phyloP scores from a whole-genome alignment of 805 yeast species.

The Grigorovia yakushimaensis region DNA sequence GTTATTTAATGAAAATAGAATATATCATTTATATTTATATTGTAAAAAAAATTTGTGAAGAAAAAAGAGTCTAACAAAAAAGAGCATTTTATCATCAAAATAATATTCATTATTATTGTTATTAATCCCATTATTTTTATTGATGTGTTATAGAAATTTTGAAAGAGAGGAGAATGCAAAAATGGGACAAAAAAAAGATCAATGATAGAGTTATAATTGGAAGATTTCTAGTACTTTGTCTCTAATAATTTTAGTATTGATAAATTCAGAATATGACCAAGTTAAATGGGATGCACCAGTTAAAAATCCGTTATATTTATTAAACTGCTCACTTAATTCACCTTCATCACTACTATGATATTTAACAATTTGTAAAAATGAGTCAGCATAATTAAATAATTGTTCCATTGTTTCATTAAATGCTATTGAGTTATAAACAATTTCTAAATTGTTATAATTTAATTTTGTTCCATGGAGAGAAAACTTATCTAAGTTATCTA shows the following conservation, averaged over 20 bases:
- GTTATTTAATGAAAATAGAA: background rate
- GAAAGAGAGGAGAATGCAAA: too few relatives aligned
- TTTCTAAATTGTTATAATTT: background rate
- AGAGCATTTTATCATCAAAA: background rate
- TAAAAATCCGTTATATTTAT: conserved; percentile 69
- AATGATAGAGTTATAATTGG: background rate
- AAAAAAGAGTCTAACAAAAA: background rate
- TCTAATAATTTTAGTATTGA: conserved; percentile 63
- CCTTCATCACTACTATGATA: conserved; percentile 49
- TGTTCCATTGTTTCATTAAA: conserved; percentile 38
- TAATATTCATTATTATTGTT: background rate
- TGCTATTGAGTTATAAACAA: conserved; percentile 28
- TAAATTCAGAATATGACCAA: conserved; percentile 81
- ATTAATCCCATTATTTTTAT: background rate
- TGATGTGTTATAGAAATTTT: too few relatives aligned
- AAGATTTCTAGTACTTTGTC: conserved; percentile 10
- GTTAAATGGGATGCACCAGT: conserved; percentile 83
- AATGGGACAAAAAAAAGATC: background rate
- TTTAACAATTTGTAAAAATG: conserved; percentile 50
- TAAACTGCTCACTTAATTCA: conserved; percentile 88
- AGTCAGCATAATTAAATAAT: conserved; percentile 51
- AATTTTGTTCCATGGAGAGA: background rate
- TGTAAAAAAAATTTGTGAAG: background rate
- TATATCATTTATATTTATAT: too few relatives aligned
- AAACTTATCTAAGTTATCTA: too few relatives aligned